Percentiles rank a stretch among this genome's conserved stretches.
phyloP scores from a whole-genome alignment of 441 rosid genomes.

The Kokia cookei region DNA sequence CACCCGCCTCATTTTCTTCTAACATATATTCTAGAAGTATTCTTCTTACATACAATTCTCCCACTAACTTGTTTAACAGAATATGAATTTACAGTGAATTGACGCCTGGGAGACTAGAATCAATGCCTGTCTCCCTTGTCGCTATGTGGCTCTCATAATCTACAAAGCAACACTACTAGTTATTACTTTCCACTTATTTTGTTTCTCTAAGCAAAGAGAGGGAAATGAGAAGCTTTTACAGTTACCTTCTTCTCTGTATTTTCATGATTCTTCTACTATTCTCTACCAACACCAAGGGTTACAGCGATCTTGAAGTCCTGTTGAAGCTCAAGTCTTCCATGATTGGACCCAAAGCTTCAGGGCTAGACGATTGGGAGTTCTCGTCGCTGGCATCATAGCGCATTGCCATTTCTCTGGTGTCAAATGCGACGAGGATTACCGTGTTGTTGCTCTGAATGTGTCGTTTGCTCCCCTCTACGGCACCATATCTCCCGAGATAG shows the following conservation, averaged over 20 bases:
- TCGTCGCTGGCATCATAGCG: slow-evolving; percentile 31
- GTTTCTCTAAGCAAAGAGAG: background rate
- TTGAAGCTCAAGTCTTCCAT: slow-evolving; percentile 63
- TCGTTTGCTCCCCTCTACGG: slow-evolving; percentile 45
- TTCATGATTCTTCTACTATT: slow-evolving; percentile 11
- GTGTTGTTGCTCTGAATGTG: slow-evolving; percentile 58
- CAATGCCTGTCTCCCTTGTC: too few species aligned
- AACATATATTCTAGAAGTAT: too few species aligned
- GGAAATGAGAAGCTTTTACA: slow-evolving; percentile 25
- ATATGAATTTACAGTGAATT: too few species aligned
- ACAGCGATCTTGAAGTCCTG: slow-evolving; percentile 52
- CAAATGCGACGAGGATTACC: slow-evolving; percentile 38
- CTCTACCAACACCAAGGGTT: slow-evolving; percentile 20
- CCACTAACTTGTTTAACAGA: too few species aligned
- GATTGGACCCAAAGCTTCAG: slow-evolving; percentile 41
- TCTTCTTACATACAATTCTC: too few species aligned
- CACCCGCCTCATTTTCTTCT: too few species aligned
- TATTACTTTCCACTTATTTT: too few species aligned
- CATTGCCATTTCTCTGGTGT: slow-evolving; percentile 86
- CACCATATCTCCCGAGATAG: slow-evolving; percentile 56
- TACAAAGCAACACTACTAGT: too few species aligned
- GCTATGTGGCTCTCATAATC: too few species aligned
- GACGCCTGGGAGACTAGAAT: too few species aligned
- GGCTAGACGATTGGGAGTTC: slow-evolving; percentile 54
- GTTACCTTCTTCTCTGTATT: slow-evolving; percentile 12